Percentiles rank a stretch among this genome's conserved stretches.
Evolutionary conservation across 78 protist genomes (phyloP).

Genomic region (Acrasis kona): DNA sequence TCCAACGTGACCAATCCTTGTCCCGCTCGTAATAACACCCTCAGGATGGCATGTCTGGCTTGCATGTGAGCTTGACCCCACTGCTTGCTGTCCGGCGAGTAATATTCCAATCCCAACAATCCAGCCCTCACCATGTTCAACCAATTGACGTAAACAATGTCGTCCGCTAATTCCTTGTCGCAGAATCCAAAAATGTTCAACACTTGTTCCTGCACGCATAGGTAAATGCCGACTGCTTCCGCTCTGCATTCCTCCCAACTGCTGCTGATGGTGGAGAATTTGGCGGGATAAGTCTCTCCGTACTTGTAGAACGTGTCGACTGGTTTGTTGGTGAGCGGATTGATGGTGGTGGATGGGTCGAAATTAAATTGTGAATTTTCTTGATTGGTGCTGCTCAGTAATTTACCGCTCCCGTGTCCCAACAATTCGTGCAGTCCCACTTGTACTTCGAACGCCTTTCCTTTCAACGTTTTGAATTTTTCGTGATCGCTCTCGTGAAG

Average conservation of each 20-base stretch:
- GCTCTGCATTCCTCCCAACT: constrained; percentile 71
- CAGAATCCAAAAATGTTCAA: constrained; percentile 41
- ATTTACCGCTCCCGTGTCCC: constrained; percentile 72
- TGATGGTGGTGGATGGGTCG: constrained; percentile 11
- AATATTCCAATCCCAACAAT: constrained; percentile 52
- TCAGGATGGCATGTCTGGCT: constrained; percentile 51
- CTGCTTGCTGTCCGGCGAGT: constrained; percentile 29
- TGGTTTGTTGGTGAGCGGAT: constrained; percentile 33
- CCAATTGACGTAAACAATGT: constrained; percentile 55
- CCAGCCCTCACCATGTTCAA: constrained; percentile 73
- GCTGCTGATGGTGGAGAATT: constrained; percentile 3
- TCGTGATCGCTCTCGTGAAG: too few relatives aligned
- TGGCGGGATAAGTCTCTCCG: constrained; percentile 56
- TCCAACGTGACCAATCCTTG: too few relatives aligned
- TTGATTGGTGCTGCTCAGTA: constrained; percentile 15
- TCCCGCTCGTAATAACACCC: constrained; percentile 40
- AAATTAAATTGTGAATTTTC: constrained; percentile 26
- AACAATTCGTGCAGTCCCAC: constrained; percentile 65
- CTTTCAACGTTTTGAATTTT: constrained; percentile 8
- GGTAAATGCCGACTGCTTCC: constrained; percentile 45
- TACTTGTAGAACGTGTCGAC: constrained; percentile 31
- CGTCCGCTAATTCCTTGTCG: constrained; percentile 9
- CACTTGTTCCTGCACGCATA: constrained; percentile 20
- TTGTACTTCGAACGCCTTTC: background rate
- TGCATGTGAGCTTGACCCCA: constrained; percentile 69